phyloP scores from a whole-genome alignment of 1,284 basidiomycete species.

The Ceratobasidium sp. region DNA sequence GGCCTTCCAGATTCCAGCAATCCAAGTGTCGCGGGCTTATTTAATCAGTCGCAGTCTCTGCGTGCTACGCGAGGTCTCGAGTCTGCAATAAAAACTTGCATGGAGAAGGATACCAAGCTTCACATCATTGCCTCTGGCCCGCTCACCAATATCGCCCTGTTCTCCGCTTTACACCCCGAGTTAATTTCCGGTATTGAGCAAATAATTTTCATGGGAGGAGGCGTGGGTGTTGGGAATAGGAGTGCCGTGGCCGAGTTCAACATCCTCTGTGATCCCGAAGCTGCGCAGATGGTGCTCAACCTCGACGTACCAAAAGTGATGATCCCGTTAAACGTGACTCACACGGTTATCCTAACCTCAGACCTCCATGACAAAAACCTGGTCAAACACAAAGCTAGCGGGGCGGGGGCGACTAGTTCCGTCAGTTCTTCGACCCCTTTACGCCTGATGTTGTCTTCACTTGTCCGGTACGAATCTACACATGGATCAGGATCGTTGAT shows the following conservation, averaged over 20 bases:
- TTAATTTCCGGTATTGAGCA: constrained; percentile 75
- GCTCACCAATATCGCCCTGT: constrained; percentile 86
- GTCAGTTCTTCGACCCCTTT: constrained; percentile 64
- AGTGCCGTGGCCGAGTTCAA: constrained; percentile 86
- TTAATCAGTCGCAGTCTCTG: constrained; percentile 57
- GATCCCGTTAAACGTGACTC: constrained; percentile 87
- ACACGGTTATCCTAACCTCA: constrained; percentile 76
- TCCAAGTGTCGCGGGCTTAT: constrained; percentile 60
- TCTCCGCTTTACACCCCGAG: constrained; percentile 75
- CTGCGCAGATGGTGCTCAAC: constrained; percentile 81
- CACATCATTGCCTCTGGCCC: constrained; percentile 79
- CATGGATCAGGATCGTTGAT: neutral
- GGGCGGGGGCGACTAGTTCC: constrained; percentile 14
- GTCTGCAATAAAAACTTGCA: constrained; percentile 58
- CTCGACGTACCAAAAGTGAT: constrained; percentile 67
- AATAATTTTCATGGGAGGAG: constrained; percentile 89
- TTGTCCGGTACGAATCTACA: constrained; percentile 58
- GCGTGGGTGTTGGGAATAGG: constrained; percentile 81
- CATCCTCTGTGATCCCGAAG: constrained; percentile 81
- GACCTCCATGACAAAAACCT: constrained; percentile 66
- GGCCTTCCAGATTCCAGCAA: constrained; percentile 67
- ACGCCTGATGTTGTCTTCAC: constrained; percentile 75
- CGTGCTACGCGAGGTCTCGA: constrained; percentile 74
- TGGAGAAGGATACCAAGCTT: constrained; percentile 59
- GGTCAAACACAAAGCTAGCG: constrained; percentile 42